Evolutionary conservation across 306 rosid species (phyloP).

Genomic region (Lotus japonicus): DNA sequence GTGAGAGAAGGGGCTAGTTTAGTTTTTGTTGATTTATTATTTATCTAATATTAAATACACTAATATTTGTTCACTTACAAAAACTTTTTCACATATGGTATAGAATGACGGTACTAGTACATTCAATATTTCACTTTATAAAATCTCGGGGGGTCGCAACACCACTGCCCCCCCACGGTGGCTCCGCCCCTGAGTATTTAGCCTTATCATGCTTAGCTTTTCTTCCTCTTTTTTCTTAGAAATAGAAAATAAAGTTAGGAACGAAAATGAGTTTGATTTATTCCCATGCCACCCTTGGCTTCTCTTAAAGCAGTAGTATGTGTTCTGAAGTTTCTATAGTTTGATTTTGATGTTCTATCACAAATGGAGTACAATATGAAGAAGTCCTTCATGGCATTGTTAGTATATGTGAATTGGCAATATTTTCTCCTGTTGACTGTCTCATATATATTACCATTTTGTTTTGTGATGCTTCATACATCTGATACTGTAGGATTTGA

Average conservation of each 20-base stretch:
- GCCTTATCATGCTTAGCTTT: not conserved
- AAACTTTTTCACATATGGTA: no score
- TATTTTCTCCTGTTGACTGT: not conserved
- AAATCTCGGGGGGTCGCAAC: no score
- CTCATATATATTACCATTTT: not conserved
- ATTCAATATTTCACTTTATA: no score
- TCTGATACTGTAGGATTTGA: not conserved
- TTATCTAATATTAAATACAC: no score
- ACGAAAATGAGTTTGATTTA: not conserved
- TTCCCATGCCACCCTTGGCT: not conserved
- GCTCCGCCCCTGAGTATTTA: no score
- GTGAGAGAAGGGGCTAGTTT: no score
- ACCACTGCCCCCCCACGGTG: no score
- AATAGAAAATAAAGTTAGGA: not conserved
- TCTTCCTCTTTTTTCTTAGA: not conserved
- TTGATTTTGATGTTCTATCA: not conserved
- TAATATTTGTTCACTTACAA: no score
- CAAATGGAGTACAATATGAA: not conserved
- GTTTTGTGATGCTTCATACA: not conserved
- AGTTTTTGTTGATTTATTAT: no score
- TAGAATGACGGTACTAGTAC: no score
- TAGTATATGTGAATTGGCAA: not conserved
- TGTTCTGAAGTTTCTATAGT: not conserved
- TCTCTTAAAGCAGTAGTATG: not conserved
- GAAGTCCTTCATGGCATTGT: not conserved